These are phyloP conservation scores for Collybia sordida DNA, from an alignment of 768 basidiomycete species.

Conservation along the genomic window DNA sequence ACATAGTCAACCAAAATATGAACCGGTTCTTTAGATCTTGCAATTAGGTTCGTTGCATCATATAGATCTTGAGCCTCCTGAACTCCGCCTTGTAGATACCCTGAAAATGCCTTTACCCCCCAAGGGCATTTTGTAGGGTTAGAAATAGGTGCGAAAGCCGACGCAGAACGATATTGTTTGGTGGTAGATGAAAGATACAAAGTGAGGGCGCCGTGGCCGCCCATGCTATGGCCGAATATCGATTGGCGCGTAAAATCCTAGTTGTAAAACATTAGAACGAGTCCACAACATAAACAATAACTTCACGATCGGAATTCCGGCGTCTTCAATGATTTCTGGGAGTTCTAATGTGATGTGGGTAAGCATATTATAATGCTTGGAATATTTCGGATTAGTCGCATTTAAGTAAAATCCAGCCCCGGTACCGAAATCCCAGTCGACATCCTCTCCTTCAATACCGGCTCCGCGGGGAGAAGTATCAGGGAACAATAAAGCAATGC, in stretches of 20 bases:
- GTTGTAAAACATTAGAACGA: not conserved
- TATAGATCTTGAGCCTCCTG: slow-evolving; percentile 73
- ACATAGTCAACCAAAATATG: slow-evolving; percentile 89
- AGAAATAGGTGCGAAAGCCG: slow-evolving; percentile 83
- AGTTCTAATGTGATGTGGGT: slow-evolving; percentile 83
- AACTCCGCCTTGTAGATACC: slow-evolving; percentile 77
- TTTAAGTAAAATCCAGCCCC: slow-evolving; percentile 98
- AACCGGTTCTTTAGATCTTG: slow-evolving; percentile 57
- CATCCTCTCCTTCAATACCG: slow-evolving; percentile 76
- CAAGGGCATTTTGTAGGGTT: slow-evolving; percentile 88
- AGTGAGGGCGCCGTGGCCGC: slow-evolving; percentile 92
- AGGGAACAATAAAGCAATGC: slow-evolving; percentile 90
- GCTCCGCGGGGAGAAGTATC: slow-evolving; percentile 96
- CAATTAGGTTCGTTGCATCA: slow-evolving; percentile 85
- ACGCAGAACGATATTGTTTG: slow-evolving; percentile 79
- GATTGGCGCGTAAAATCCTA: slow-evolving; percentile 84
- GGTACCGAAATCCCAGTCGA: slow-evolving; percentile 89
- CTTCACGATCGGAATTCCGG: slow-evolving; percentile 77
- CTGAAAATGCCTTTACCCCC: slow-evolving; percentile 90
- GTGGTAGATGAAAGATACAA: slow-evolving; percentile 78
- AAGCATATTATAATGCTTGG: slow-evolving; percentile 86
- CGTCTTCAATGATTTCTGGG: slow-evolving; percentile 71
- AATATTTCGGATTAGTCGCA: slow-evolving; percentile 75
- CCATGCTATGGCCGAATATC: slow-evolving; percentile 97
- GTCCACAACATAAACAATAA: not conserved